Evolutionary conservation across 257 asterid species (phyloP).

Genomic region (Eustoma russellianum): DNA sequence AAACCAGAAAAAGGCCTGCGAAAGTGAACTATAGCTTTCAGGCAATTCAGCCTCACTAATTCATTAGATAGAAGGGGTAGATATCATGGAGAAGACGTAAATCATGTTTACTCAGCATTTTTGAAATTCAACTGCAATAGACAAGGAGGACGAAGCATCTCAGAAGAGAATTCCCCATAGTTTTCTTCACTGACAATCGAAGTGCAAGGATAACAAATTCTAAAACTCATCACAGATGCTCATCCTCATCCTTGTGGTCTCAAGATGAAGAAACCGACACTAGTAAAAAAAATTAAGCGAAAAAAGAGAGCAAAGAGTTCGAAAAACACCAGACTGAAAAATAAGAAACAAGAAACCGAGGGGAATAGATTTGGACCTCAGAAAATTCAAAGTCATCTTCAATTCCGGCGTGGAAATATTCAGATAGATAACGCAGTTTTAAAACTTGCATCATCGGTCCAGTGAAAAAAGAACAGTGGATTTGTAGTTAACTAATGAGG

Average conservation of each 20-base stretch:
- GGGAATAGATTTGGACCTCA: conserved; percentile 31
- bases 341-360: not conserved
- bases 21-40: too few relatives aligned
- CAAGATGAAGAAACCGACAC: not conserved
- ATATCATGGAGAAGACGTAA: too few relatives aligned
- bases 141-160: conserved; percentile 23
- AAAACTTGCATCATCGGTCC: conserved; percentile 34
- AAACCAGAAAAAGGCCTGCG: too few relatives aligned
- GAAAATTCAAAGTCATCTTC: conserved; percentile 27
- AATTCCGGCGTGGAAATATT: conserved; percentile 26
- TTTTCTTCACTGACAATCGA: conserved; percentile 68
- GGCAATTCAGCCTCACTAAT: too few relatives aligned
- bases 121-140: too few relatives aligned
- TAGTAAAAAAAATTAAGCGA: too few relatives aligned
- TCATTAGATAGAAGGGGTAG: too few relatives aligned
- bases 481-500: not conserved
- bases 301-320: too few relatives aligned
- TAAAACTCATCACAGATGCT: conserved; percentile 46
- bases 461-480: not conserved
- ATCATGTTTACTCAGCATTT: too few relatives aligned
- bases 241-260: not conserved
- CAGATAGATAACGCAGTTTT: conserved; percentile 77
- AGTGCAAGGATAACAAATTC: conserved; percentile 77
- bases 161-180: conserved; percentile 50
- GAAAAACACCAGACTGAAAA: not conserved